These are phyloP conservation scores for Boletus tomentosulus DNA, from an alignment of 768 basidiomycete genomes.

Conservation along the genomic window DNA sequence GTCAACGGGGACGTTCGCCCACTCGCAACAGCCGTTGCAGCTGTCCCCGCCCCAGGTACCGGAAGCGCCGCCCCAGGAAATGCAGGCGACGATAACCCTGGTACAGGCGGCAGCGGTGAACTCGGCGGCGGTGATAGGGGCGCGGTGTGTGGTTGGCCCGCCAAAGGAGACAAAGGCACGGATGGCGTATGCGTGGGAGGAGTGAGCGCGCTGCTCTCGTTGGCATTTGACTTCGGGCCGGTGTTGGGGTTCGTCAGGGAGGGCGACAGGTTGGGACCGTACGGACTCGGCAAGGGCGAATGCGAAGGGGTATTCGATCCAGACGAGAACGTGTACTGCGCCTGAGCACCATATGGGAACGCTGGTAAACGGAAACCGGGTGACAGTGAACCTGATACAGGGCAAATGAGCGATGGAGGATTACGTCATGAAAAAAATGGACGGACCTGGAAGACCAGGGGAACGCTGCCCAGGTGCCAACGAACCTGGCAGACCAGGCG, in stretches of 20 bases:
- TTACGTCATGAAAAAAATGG: slow-evolving; percentile 3
- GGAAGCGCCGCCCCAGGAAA: slow-evolving; percentile 3
- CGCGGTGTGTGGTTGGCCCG: slow-evolving; percentile 1
- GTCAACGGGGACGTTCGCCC: slow-evolving; percentile 18
- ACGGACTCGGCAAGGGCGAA: background rate
- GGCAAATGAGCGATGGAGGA: slow-evolving; percentile 1
- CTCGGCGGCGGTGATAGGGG: slow-evolving; percentile 25
- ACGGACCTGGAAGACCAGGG: slow-evolving; percentile 25
- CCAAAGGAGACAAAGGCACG: background rate
- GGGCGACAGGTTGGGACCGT: background rate
- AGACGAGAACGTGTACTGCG: slow-evolving; percentile 21
- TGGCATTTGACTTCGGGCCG: background rate
- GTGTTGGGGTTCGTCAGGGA: background rate
- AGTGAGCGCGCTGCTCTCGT: too few species aligned
- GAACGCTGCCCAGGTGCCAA: slow-evolving; percentile 20
- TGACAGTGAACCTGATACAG: slow-evolving; percentile 14
- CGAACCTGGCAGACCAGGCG: slow-evolving; percentile 17
- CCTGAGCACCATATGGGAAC: slow-evolving; percentile 3
- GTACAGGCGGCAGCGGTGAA: slow-evolving; percentile 20
- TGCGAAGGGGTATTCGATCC: slow-evolving; percentile 2
- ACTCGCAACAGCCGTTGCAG: slow-evolving; percentile 13
- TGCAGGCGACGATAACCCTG: background rate
- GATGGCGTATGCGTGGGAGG: slow-evolving; percentile 3
- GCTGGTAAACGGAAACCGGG: slow-evolving; percentile 22
- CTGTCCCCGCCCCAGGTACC: background rate